phyloP scores from a whole-genome alignment of 2,329 filamentous ascomycete genomes.

The Biscogniauxia sp. region DNA sequence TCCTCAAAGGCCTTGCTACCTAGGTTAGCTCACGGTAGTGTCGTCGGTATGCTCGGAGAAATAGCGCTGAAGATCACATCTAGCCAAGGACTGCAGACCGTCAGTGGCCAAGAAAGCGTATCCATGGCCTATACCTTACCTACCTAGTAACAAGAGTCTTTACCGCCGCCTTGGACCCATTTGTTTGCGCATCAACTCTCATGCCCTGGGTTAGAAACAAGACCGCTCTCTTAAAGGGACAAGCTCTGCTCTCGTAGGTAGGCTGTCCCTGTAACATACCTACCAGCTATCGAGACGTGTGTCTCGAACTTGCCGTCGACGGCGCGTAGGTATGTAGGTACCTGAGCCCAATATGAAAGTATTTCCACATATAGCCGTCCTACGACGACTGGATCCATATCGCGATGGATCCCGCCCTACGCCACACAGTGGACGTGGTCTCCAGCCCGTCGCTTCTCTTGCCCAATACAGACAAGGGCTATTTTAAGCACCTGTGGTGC shows the following conservation, averaged over 20 bases:
- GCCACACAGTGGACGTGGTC: background rate
- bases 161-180: background rate
- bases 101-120: background rate
- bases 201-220: background rate
- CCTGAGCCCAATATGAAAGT: background rate
- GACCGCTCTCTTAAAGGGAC: background rate
- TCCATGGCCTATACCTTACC: no score
- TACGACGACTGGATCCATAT: background rate
- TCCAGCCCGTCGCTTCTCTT: background rate
- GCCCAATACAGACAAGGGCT: background rate
- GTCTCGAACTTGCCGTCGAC: background rate
- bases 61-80: background rate
- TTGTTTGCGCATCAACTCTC: background rate
- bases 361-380: background rate
- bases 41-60: background rate
- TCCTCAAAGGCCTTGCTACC: background rate
- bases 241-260: background rate
- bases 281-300: background rate
- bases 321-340: no score
- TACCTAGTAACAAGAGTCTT: no score
- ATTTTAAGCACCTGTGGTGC: background rate
- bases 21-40: background rate
- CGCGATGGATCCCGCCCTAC: background rate
- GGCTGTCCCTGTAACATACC: background rate
- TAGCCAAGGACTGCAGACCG: background rate